Conservation (phyloP, 2,329 filamentous ascomycete genomes). For the Aspergillus brunneoviolaceus region DNA sequence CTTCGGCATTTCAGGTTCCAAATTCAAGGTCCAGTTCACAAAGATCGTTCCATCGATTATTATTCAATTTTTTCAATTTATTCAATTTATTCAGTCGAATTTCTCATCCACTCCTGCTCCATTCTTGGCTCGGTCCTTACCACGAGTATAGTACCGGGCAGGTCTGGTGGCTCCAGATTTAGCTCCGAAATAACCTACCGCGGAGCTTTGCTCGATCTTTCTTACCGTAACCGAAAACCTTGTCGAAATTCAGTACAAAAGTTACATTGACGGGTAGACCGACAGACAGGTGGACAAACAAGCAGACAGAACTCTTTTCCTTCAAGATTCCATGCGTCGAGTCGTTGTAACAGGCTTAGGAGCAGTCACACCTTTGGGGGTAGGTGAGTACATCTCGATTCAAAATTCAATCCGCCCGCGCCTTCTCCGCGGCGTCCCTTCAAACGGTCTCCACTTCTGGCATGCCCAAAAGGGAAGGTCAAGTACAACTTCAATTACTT, state of each 20-base stretch:
- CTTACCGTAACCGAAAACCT: no score
- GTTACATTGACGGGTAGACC: not conserved
- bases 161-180: no score
- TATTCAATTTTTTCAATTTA: no score
- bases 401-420: not conserved
- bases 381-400: conserved; percentile 52
- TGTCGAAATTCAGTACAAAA: not conserved
- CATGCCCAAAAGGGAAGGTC: conserved; percentile 34
- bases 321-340: conserved; percentile 49
- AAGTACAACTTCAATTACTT: conserved; percentile 21
- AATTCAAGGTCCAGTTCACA: not conserved
- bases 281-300: not conserved
- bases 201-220: no score
- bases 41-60: no score
- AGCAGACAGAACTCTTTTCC: not conserved
- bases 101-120: not conserved
- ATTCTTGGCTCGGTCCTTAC: no score
- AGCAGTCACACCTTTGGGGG: conserved; percentile 77
- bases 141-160: no score
- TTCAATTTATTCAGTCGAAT: not conserved
- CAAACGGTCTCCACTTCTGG: conserved; percentile 27
- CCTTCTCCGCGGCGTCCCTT: conserved; percentile 4
- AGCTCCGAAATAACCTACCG: no score
- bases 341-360: conserved; percentile 84
- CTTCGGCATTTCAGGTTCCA: conserved; percentile 12